Conservation (phyloP, 129 eudicot species). For the Oenanthe sinensis region DNA sequence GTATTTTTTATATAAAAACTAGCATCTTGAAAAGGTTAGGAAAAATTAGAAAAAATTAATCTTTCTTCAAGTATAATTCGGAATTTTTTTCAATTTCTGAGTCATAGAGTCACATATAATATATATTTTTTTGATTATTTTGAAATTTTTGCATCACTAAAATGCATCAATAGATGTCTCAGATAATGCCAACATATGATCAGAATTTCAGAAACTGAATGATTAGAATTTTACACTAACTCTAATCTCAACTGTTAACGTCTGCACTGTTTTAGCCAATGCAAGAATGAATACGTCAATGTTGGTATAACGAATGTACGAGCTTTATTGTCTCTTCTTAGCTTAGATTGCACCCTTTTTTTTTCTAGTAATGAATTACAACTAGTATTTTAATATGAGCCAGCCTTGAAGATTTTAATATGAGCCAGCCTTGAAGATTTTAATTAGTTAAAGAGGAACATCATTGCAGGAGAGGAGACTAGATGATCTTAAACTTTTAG, state of each 20-base stretch:
- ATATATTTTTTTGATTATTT: too few species aligned
- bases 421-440: neutral
- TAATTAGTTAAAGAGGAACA: neutral
- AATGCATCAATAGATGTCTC: neutral
- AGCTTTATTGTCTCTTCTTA: neutral
- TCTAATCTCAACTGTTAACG: neutral
- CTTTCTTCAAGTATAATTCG: too few species aligned
- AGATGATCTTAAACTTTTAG: neutral
- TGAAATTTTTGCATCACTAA: too few species aligned
- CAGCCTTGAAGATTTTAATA: neutral
- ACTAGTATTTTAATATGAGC: neutral
- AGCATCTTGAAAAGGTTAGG: too few species aligned
- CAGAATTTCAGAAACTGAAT: neutral
- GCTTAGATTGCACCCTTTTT: neutral
- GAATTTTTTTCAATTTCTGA: too few species aligned
- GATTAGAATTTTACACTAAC: too few species aligned
- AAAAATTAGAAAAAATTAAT: too few species aligned
- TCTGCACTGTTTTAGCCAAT: neutral
- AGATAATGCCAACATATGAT: neutral
- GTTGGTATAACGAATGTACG: neutral
- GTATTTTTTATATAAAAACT: too few species aligned
- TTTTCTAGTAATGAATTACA: neutral
- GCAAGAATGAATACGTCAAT: neutral
- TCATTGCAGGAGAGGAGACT: neutral
- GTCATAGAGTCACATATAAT: too few species aligned